Conservation (phyloP, 192 early-diverging fungal species). For the Coemansia sp. region DNA sequence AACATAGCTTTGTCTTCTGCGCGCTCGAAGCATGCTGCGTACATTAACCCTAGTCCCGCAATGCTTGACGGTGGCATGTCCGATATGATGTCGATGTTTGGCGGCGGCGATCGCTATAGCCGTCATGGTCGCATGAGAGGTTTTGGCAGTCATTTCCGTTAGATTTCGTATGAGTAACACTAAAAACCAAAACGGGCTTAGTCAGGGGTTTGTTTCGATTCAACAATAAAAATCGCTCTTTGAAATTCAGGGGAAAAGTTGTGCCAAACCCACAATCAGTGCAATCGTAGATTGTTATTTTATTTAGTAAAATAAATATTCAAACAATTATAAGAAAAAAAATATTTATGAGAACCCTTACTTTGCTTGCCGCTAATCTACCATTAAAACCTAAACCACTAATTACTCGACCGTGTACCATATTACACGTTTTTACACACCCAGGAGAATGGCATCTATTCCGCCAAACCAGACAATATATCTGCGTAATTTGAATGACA, state of each 20-base stretch:
- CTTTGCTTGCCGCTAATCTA: not conserved
- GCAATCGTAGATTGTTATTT: not conserved
- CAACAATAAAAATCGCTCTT: too few species aligned
- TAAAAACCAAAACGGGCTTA: too few species aligned
- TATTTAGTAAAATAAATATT: too few species aligned
- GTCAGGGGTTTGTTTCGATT: too few species aligned
- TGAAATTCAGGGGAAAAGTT: too few species aligned
- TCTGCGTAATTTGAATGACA: constrained; percentile 82
- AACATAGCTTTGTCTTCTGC: constrained; percentile 35
- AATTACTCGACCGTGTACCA: not conserved
- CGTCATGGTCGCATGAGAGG: constrained; percentile 18
- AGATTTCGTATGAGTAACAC: too few species aligned
- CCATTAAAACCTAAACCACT: not conserved
- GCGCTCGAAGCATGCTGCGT: constrained; percentile 32
- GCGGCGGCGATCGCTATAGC: constrained; percentile 14
- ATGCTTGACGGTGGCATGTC: constrained; percentile 34
- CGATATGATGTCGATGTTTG: constrained; percentile 33
- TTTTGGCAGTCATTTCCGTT: constrained; percentile 34
- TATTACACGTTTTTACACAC: not conserved
- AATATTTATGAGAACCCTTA: not conserved
- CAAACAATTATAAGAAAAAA: too few species aligned
- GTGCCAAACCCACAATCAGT: not conserved
- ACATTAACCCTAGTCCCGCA: constrained; percentile 13
- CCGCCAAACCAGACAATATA: constrained; percentile 74
- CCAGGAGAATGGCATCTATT: constrained; percentile 42